Percentiles rank a stretch among this genome's conserved stretches.
Conservation (phyloP, 768 basidiomycete genomes). For the Leccinellum luteum region DNA sequence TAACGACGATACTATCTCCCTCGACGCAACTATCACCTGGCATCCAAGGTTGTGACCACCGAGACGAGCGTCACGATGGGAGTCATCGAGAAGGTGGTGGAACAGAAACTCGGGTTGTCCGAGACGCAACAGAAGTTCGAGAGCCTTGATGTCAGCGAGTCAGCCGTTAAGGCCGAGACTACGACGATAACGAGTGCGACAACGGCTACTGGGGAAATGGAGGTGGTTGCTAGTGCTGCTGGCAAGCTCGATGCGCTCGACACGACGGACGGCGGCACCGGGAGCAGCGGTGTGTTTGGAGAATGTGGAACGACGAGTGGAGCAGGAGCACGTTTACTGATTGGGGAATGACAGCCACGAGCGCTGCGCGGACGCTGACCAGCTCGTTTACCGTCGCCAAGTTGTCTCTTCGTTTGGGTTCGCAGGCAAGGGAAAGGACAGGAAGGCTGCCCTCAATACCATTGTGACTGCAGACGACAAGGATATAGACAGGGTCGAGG, state of each 20-base stretch:
- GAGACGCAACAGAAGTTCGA: slow-evolving; percentile 8
- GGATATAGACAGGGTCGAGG: not conserved
- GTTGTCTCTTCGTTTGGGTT: slow-evolving; percentile 2
- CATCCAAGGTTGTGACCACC: not conserved
- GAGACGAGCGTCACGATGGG: slow-evolving; percentile 1
- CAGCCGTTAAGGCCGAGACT: not conserved
- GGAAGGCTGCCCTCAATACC: not conserved
- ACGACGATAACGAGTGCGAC: no score
- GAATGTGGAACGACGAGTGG: not conserved
- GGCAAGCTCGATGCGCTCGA: not conserved
- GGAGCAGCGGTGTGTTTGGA: not conserved
- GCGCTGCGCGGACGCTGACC: not conserved
- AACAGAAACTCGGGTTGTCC: slow-evolving; percentile 8
- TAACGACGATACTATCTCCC: no score
- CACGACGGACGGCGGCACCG: not conserved
- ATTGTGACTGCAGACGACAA: no score
- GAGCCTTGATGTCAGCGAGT: not conserved
- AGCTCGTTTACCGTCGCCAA: not conserved
- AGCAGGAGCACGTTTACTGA: not conserved
- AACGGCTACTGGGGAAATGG: no score
- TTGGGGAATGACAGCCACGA: not conserved
- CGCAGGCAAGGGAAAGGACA: not conserved
- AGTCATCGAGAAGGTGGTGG: slow-evolving; percentile 25
- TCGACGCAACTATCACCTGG: no score
- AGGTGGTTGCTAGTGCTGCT: not conserved